phyloP scores from a whole-genome alignment of 306 rosid species.

The Luffa aegyptiaca region DNA sequence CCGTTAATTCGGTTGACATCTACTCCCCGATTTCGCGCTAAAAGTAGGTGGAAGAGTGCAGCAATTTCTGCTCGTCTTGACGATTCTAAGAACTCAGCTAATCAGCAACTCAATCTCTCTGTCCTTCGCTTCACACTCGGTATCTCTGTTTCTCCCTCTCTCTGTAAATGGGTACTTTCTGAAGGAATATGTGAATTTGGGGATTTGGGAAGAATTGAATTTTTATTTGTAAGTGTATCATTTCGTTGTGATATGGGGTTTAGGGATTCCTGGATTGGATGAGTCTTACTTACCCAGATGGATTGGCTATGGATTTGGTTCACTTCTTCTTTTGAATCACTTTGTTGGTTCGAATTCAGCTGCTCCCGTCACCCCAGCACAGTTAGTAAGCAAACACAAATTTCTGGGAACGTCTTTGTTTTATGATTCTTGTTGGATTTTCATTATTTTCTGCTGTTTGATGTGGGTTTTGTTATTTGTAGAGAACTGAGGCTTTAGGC shows the following conservation, averaged over 20 bases:
- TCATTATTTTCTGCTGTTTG: not conserved
- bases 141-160: slow-evolving; percentile 13
- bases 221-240: not conserved
- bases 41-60: slow-evolving; percentile 16
- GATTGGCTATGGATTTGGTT: slow-evolving; percentile 89
- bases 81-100: slow-evolving; percentile 32
- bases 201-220: not conserved
- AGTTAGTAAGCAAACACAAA: slow-evolving; percentile 36
- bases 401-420: not conserved
- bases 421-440: not conserved
- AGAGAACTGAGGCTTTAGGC: slow-evolving; percentile 80
- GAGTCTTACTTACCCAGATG: slow-evolving; percentile 95
- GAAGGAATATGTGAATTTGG: not conserved
- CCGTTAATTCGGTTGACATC: slow-evolving; percentile 24
- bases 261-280: slow-evolving; percentile 89
- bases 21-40: slow-evolving; percentile 19
- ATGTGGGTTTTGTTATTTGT: slow-evolving; percentile 7
- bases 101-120: slow-evolving; percentile 64
- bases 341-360: slow-evolving; percentile 51
- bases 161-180: not conserved
- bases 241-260: slow-evolving; percentile 8
- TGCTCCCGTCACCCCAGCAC: slow-evolving; percentile 35
- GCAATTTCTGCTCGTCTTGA: slow-evolving; percentile 39
- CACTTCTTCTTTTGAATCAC: slow-evolving; percentile 65
- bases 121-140: slow-evolving; percentile 91